phyloP scores from a whole-genome alignment of 169 alveolate genomes.

The Cyclospora cayetanensis region DNA sequence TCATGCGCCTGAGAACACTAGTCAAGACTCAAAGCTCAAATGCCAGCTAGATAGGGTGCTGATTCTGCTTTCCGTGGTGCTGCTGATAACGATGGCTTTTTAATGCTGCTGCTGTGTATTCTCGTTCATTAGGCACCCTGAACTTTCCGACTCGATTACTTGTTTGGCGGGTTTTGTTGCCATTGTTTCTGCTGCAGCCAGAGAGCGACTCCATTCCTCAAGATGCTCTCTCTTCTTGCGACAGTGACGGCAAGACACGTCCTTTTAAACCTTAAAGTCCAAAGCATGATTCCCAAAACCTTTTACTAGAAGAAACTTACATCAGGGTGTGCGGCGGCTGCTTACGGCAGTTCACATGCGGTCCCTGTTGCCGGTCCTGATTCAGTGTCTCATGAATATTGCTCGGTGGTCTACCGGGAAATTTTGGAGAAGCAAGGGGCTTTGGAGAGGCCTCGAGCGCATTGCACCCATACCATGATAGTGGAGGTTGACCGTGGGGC shows the following conservation, averaged over 20 bases:
- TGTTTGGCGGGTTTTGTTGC: neutral
- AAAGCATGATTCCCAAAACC: neutral
- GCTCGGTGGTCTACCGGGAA: slow-evolving; percentile 12
- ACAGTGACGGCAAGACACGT: neutral
- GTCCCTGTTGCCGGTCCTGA: neutral
- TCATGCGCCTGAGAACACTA: neutral
- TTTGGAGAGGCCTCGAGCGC: neutral
- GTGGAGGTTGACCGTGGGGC: slow-evolving; percentile 12
- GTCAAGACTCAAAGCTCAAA: no score
- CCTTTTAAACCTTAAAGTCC: neutral
- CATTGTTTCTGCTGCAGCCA: slow-evolving; percentile 24
- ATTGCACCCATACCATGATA: neutral
- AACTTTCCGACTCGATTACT: neutral
- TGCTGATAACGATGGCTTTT: neutral
- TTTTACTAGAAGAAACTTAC: neutral
- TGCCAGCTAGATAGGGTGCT: neutral
- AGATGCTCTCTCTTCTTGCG: neutral
- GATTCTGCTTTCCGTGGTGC: neutral
- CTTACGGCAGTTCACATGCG: neutral
- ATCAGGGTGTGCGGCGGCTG: neutral
- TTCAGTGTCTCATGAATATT: neutral
- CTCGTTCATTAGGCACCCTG: neutral
- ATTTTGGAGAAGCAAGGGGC: neutral
- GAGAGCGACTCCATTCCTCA: neutral
- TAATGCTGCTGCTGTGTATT: no score